Conservation (phyloP, 2,329 filamentous ascomycete species). For the Pseudogymnoascus sp. region DNA sequence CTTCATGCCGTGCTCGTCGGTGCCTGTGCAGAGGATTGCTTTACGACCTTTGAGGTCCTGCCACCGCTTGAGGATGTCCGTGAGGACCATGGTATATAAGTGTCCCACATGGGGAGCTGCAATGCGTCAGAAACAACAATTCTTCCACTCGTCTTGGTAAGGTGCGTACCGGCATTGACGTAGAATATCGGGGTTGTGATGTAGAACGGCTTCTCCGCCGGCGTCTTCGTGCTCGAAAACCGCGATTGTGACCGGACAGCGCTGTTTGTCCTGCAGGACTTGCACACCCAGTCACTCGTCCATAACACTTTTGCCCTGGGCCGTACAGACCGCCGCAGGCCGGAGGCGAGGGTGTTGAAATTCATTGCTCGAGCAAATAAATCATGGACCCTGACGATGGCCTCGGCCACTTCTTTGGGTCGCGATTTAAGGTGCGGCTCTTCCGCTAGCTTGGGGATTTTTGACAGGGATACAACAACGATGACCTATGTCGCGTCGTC, state of each 20-base stretch:
- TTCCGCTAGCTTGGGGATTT: background rate
- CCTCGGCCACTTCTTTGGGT: background rate
- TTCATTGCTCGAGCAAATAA: constrained; percentile 17
- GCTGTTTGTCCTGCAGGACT: constrained; percentile 18
- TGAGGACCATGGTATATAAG: constrained; percentile 83
- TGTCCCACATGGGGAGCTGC: constrained; percentile 89
- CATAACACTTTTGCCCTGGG: constrained; percentile 11
- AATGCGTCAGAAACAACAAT: background rate
- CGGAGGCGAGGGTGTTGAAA: constrained; percentile 17
- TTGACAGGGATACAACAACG: background rate
- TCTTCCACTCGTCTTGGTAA: background rate
- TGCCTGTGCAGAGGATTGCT: constrained; percentile 78
- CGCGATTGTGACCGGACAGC: constrained; percentile 10
- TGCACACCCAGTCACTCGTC: constrained; percentile 21
- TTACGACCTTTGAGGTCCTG: constrained; percentile 62
- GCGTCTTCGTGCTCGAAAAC: constrained; percentile 18
- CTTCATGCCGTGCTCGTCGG: constrained; percentile 97
- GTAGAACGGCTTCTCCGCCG: constrained; percentile 73
- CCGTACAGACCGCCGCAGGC: constrained; percentile 17
- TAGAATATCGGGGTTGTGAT: constrained; percentile 97
- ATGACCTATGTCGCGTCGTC: background rate
- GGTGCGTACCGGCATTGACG: constrained; percentile 71
- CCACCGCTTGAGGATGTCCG: constrained; percentile 91
- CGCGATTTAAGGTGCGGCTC: constrained; percentile 9
- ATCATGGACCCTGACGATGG: constrained; percentile 3